These are phyloP conservation scores for Parafenestella ontariensis DNA, from an alignment of 2,329 filamentous ascomycete genomes.

Conservation along the genomic window DNA sequence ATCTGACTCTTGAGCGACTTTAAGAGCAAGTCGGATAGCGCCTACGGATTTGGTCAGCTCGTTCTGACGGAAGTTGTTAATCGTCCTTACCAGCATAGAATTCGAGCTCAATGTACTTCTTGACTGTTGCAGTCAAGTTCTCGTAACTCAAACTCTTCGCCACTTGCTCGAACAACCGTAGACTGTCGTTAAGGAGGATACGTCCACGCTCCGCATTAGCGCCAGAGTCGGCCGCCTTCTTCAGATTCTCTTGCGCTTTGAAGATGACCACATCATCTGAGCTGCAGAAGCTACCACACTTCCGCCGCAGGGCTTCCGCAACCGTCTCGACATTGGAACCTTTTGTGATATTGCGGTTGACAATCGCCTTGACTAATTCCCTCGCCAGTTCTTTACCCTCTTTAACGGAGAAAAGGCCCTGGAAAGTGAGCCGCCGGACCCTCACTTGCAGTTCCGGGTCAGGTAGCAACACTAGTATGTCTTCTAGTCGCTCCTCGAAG, in stretches of 20 bases:
- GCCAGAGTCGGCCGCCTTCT: slow-evolving; percentile 81
- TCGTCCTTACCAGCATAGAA: slow-evolving; percentile 79
- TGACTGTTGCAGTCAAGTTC: slow-evolving; percentile 78
- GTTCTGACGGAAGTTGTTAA: not conserved
- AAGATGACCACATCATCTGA: slow-evolving; percentile 97
- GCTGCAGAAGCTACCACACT: slow-evolving; percentile 97
- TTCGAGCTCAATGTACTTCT: slow-evolving; percentile 79
- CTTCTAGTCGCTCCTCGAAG: slow-evolving; percentile 90
- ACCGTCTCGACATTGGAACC: slow-evolving; percentile 98
- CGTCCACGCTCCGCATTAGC: slow-evolving; percentile 78
- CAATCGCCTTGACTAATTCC: slow-evolving; percentile 94
- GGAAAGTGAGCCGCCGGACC: slow-evolving; percentile 81
- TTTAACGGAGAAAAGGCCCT: slow-evolving; percentile 80
- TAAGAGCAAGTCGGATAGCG: slow-evolving; percentile 85
- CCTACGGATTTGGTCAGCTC: slow-evolving; percentile 48
- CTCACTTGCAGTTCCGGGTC: slow-evolving; percentile 69
- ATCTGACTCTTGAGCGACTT: slow-evolving; percentile 83
- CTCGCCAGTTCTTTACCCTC: slow-evolving; percentile 90
- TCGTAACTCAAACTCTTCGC: slow-evolving; percentile 80
- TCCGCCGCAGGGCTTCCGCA: slow-evolving; percentile 87
- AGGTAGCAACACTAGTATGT: slow-evolving; percentile 81
- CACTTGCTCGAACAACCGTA: slow-evolving; percentile 87
- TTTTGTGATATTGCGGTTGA: slow-evolving; percentile 96
- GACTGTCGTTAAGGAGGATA: slow-evolving; percentile 83
- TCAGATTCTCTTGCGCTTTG: slow-evolving; percentile 95